Evolutionary conservation across 108 stramenopile species (phyloP).

Genomic region (Skeletonema menzelii): DNA sequence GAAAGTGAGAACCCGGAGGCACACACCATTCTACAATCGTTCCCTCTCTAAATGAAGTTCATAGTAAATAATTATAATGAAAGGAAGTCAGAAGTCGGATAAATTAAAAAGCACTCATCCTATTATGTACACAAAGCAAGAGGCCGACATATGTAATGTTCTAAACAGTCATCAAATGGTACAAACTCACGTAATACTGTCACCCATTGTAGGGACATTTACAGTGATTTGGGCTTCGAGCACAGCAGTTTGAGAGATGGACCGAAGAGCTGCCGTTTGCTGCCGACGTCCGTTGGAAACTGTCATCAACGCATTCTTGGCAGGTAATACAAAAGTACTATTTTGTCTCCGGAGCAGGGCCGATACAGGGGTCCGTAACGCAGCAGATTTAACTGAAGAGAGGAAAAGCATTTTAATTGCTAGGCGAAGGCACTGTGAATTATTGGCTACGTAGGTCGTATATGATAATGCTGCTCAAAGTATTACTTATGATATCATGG

Average conservation of each 20-base stretch:
- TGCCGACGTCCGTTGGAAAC: background rate
- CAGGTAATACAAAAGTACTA: background rate
- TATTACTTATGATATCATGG: too few relatives aligned
- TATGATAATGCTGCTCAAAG: too few relatives aligned
- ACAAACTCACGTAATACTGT: conserved; percentile 74
- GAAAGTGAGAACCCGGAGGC: conserved; percentile 67
- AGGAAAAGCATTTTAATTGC: background rate
- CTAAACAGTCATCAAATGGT: background rate
- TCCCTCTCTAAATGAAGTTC: conserved; percentile 59
- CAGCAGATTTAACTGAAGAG: background rate
- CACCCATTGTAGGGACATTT: conserved; percentile 83
- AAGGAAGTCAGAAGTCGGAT: background rate
- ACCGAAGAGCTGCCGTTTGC: conserved; percentile 1
- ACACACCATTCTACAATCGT: conserved; percentile 90
- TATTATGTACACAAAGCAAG: background rate
- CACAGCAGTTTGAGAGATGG: conserved; percentile 41
- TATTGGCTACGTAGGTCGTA: too few relatives aligned
- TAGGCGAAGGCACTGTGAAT: too few relatives aligned
- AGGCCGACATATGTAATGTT: background rate
- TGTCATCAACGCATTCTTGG: background rate
- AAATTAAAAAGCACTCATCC: background rate
- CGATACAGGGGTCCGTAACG: background rate
- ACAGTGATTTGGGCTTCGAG: conserved; percentile 60
- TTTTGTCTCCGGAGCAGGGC: background rate
- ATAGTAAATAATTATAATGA: conserved; percentile 12